Evolutionary conservation across 1,139 yeast species (phyloP).

Genomic region (Barnettozyma hawaiiensis): DNA sequence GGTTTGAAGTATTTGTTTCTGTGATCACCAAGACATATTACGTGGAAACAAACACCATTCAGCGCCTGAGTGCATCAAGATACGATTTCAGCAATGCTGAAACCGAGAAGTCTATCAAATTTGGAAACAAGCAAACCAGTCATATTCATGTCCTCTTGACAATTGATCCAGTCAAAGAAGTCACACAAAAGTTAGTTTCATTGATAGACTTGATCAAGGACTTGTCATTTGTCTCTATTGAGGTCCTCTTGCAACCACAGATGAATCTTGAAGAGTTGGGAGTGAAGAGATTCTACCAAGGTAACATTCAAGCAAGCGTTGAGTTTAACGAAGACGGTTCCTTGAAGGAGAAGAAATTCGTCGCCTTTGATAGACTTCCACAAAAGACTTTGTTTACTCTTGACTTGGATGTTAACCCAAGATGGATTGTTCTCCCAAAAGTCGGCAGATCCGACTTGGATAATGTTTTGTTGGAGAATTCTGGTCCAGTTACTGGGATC

Average conservation of each 20-base stretch:
- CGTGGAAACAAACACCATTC: conserved; percentile 25
- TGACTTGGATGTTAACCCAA: conserved; percentile 56
- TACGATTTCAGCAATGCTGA: conserved; percentile 38
- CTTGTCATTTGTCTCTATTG: conserved; percentile 43
- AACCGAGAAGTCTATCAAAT: conserved; percentile 16
- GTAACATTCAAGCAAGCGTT: conserved; percentile 28
- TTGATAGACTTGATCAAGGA: conserved; percentile 41
- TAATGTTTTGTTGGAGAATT: conserved; percentile 43
- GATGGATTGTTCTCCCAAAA: conserved; percentile 58
- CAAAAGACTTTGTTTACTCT: conserved; percentile 46
- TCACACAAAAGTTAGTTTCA: conserved; percentile 57
- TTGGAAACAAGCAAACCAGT: conserved; percentile 24
- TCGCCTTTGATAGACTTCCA: conserved; percentile 40
- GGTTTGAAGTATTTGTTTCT: conserved; percentile 45
- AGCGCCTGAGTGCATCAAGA: conserved; percentile 28
- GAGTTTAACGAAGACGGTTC: conserved; percentile 38
- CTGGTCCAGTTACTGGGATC: conserved; percentile 35
- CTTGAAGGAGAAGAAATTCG: conserved; percentile 19
- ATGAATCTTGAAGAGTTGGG: conserved; percentile 36
- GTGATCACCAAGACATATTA: conserved; percentile 42
- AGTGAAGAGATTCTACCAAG: conserved; percentile 51
- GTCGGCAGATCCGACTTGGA: conserved; percentile 54
- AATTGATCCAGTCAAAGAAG: conserved; percentile 67
- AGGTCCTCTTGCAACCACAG: conserved; percentile 57
- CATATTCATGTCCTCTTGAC: conserved; percentile 51